Evolutionary conservation across 352 stramenopile species (phyloP).

Genomic region (Phytophthora tentaculata): DNA sequence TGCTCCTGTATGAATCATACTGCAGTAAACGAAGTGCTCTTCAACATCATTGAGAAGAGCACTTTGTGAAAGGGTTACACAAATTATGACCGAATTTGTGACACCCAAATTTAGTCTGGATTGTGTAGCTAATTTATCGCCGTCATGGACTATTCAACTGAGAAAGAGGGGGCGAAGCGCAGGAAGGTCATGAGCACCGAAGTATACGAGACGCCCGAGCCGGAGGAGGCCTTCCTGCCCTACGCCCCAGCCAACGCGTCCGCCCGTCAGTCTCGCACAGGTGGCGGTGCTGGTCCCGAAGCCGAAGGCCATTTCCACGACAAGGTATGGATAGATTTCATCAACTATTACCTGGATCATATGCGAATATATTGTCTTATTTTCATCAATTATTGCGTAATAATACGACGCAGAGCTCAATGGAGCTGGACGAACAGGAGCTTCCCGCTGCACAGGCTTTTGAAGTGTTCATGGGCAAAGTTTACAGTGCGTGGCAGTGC

Average conservation of each 20-base stretch:
- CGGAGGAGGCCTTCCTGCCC: conserved; percentile 64
- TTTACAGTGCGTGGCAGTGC: conserved; percentile 63
- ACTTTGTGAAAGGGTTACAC: not conserved
- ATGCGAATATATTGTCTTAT: conserved; percentile 4
- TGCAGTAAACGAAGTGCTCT: too few species aligned
- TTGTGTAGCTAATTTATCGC: conserved; percentile 13
- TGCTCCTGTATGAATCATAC: too few species aligned
- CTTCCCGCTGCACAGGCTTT: conserved; percentile 64
- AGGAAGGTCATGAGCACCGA: conserved; percentile 72
- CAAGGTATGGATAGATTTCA: not conserved
- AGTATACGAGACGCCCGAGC: conserved; percentile 80
- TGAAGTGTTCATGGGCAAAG: conserved; percentile 85
- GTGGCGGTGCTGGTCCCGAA: conserved; percentile 24
- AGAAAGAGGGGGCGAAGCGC: conserved; percentile 45
- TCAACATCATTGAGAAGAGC: too few species aligned
- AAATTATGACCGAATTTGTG: not conserved
- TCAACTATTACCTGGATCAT: not conserved
- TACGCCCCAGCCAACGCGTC: conserved; percentile 49
- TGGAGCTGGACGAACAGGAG: conserved; percentile 68
- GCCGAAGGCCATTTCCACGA: conserved; percentile 55
- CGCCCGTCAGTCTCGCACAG: conserved; percentile 21
- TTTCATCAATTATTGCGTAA: conserved; percentile 3
- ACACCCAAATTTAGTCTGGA: conserved; percentile 17
- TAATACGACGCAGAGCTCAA: conserved; percentile 39
- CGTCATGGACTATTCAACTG: conserved; percentile 43